Conservation (phyloP, 306 rosid genomes). For the Oemleria cerasiformis region DNA sequence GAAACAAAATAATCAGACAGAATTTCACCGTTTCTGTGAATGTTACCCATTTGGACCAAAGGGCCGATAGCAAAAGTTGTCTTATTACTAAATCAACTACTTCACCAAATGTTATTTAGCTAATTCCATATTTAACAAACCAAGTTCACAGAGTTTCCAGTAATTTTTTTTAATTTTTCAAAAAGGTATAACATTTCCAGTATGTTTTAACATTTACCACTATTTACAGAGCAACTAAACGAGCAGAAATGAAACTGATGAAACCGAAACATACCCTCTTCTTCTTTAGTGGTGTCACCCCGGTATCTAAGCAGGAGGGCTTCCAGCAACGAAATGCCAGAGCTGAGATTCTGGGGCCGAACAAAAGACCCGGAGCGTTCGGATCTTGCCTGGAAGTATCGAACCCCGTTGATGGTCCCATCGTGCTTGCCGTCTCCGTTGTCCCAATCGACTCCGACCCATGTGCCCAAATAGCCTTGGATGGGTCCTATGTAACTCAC, state of each 20-base stretch:
- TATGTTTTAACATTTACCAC: not conserved
- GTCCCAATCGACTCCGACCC: slow-evolving; percentile 98
- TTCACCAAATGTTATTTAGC: not conserved
- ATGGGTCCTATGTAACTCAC: slow-evolving; percentile 72
- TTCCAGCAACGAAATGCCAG: slow-evolving; percentile 65
- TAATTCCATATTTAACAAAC: not conserved
- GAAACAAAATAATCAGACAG: slow-evolving; percentile 21
- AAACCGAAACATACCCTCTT: slow-evolving; percentile 58
- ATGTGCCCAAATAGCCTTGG: slow-evolving; percentile 61
- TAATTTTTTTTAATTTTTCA: no score
- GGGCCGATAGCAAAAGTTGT: not conserved
- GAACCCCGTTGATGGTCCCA: slow-evolving; percentile 72
- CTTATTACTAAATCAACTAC: not conserved
- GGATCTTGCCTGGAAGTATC: slow-evolving; percentile 64
- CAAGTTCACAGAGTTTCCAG: no score
- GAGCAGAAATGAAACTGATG: slow-evolving; percentile 2
- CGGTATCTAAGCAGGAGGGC: slow-evolving; percentile 73
- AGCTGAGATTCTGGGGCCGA: slow-evolving; percentile 57
- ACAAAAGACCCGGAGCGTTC: slow-evolving; percentile 70
- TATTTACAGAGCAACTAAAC: slow-evolving; percentile 7
- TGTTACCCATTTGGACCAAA: slow-evolving; percentile 1
- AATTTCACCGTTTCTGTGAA: not conserved
- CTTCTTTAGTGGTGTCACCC: slow-evolving; percentile 69
- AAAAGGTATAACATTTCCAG: not conserved
- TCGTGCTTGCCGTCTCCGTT: slow-evolving; percentile 72